Base-by-base conservation (phyloP, 768 basidiomycete genomes). In the Tulasnella sp. region DNA sequence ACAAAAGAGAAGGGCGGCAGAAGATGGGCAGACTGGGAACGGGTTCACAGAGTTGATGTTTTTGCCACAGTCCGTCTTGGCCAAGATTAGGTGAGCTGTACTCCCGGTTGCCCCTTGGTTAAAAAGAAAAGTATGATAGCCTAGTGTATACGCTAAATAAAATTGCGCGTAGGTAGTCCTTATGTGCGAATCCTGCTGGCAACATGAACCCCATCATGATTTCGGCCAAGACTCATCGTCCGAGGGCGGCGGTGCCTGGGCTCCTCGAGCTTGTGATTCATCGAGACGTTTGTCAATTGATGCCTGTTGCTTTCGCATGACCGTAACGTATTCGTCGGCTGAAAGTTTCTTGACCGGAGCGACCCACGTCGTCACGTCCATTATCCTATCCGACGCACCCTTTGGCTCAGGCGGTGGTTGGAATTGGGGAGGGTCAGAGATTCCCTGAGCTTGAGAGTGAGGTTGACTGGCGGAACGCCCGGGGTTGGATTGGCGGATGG, bases 281-380 rank as follows among this genome's bases (percentile, higher is more conserved):
- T 91, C 89, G 4, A 93, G 83, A 88, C 87, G 71, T 83, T 84
- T 81, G 83, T 84, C 78, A 89, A 91, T 84, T 11, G 82, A 82
- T 4, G 88, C 87, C 78, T 91, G 85, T 68, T 89, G 86, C 72
- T 83, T 84, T 81, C 86, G 89, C 80, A 94, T 80, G 77, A 86
- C 87, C 37, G 81, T 81, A 72, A 94, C 79, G 79, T 93, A 93
- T 78, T 91, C 90, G 69, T 94, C 91, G 78, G 94, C 89, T 6
- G 92, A 86, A 3, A 95, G 80, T 71, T 84, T 86, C 40, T 83
- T 84, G 31, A 93, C 81, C 0, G 83, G 83, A 12, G 91, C 89
- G 49, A 92, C 78, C 5, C 82, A 58, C 22, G 79, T 79, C 72
- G 83, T 74, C 31, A 75, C 77, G 45, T 79, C 77, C 79, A 83